phyloP scores from a whole-genome alignment of 257 asterid genomes.

The Przewalskia tangutica region DNA sequence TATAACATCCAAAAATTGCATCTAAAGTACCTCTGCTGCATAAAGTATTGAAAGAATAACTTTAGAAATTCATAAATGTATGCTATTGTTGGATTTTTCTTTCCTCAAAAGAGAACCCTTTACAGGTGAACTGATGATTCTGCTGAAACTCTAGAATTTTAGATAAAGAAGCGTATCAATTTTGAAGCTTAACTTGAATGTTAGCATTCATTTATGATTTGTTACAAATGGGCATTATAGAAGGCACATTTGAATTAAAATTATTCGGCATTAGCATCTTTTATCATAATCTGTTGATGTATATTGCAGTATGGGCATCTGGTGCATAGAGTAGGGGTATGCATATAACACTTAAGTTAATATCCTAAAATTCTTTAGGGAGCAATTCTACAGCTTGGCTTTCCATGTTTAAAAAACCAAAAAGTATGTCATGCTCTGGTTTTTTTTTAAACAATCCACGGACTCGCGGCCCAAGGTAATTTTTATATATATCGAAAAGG shows the following conservation, averaged over 20 bases:
- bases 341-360: not conserved
- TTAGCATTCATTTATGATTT: not conserved
- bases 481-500: too few species aligned
- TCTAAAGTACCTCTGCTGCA: not conserved
- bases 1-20: not conserved
- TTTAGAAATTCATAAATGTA: not conserved
- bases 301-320: not conserved
- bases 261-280: not conserved
- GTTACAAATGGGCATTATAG: not conserved
- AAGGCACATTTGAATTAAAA: not conserved
- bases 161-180: not conserved
- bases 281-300: not conserved
- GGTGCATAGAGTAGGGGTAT: not conserved
- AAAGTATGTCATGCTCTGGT: not conserved
- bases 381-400: not conserved
- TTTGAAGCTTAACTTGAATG: not conserved
- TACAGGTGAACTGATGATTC: not conserved
- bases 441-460: too few species aligned
- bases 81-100: not conserved
- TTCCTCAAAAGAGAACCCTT: not conserved
- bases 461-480: too few species aligned
- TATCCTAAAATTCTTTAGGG: not conserved
- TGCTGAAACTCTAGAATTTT: not conserved
- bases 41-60: not conserved
- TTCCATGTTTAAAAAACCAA: not conserved